phyloP scores from a whole-genome alignment of 345 rosid genomes.

The Erucastrum elatum region DNA sequence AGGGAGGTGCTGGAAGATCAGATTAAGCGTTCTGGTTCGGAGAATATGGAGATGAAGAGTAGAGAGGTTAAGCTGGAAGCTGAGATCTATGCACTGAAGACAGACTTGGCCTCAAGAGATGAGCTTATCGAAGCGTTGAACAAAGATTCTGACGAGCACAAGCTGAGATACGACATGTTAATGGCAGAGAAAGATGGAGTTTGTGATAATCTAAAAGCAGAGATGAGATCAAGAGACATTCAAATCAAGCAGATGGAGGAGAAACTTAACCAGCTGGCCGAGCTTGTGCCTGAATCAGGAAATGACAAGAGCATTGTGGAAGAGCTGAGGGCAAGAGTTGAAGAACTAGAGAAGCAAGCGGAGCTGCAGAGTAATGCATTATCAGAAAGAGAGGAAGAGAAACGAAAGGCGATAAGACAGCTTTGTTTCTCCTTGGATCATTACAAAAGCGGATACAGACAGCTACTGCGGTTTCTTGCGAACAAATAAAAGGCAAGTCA shows the following conservation, averaged over 20 bases:
- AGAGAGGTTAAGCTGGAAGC: no score
- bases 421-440: constrained; percentile 84
- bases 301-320: constrained; percentile 36
- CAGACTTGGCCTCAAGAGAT: no score
- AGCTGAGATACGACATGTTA: constrained; percentile 50
- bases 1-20: no score
- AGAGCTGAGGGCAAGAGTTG: constrained; percentile 43
- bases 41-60: no score
- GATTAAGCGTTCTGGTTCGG: no score
- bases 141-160: constrained; percentile 36
- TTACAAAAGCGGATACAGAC: constrained; percentile 66
- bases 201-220: constrained; percentile 48
- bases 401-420: constrained; percentile 85
- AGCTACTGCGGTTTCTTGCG: constrained; percentile 52
- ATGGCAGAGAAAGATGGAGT: constrained; percentile 57
- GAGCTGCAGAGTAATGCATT: constrained; percentile 50
- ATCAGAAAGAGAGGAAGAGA: constrained; percentile 64
- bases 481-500: constrained; percentile 32
- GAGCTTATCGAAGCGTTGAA: no score
- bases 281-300: constrained; percentile 43
- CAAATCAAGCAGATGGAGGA: constrained; percentile 48
- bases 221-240: constrained; percentile 46
- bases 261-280: constrained; percentile 41
- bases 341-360: constrained; percentile 56
- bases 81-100: no score